A percentile compares a stretch with the other conserved stretches of the same genome.
Evolutionary conservation across 345 rosid species (phyloP).

Genomic region (Fremontodendron californicum): DNA sequence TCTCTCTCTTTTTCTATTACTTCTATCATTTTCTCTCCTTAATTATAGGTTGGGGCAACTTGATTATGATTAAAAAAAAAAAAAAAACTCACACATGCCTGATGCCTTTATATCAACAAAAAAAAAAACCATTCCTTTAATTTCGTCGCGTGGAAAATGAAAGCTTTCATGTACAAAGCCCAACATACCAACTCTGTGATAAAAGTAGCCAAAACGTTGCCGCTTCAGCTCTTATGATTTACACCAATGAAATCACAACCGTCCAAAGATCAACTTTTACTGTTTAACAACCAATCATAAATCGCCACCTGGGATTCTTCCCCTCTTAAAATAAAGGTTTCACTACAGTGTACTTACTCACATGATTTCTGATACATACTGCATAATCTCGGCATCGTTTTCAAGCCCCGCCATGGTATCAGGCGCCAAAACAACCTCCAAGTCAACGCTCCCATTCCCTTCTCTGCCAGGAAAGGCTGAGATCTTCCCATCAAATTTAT

Average conservation of each 20-base stretch:
- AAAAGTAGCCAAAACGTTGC: not conserved
- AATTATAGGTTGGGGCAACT: not conserved
- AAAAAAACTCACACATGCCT: not conserved
- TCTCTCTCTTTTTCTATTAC: not conserved
- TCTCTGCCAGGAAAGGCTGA: slow-evolving; percentile 84
- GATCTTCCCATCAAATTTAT: slow-evolving; percentile 87
- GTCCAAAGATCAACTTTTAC: not conserved
- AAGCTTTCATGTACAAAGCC: not conserved
- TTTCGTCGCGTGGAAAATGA: slow-evolving; percentile 8
- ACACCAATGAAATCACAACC: not conserved
- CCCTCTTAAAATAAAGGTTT: not conserved
- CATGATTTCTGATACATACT: slow-evolving; percentile 44
- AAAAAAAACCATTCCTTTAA: not conserved
- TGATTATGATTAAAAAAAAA: too few species aligned
- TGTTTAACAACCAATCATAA: not conserved
- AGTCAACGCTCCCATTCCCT: slow-evolving; percentile 76
- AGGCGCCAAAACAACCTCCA: slow-evolving; percentile 83
- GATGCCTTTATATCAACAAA: not conserved
- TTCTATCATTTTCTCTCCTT: not conserved
- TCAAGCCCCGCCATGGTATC: slow-evolving; percentile 67
- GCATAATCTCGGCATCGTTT: slow-evolving; percentile 77
- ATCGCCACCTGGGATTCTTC: not conserved
- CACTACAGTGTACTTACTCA: slow-evolving; percentile 4
- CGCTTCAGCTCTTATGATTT: not conserved
- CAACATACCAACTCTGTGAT: not conserved